Conservation (phyloP, 2,329 filamentous ascomycete genomes). For the Colletotrichum tofieldiae region DNA sequence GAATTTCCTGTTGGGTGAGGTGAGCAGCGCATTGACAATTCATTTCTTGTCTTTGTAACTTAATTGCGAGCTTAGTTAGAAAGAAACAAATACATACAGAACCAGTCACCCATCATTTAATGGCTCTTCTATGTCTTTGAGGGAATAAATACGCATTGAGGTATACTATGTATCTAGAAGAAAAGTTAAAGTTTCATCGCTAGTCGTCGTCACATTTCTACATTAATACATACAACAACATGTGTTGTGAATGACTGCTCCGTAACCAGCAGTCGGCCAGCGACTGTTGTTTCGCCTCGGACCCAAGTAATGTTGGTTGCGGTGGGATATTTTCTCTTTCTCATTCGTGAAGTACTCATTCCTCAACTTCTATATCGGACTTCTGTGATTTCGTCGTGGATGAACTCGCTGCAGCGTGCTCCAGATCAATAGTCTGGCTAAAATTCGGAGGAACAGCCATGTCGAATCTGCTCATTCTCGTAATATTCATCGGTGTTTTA, state of each 20-base stretch:
- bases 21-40: too few species aligned
- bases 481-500: slow-evolving; percentile 16
- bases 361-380: not conserved
- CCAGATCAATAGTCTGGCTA: slow-evolving; percentile 8
- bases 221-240: not conserved
- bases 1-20: too few species aligned
- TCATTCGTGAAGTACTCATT: not conserved
- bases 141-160: too few species aligned
- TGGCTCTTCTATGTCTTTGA: too few species aligned
- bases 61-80: too few species aligned
- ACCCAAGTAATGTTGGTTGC: not conserved
- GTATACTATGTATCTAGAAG: not conserved
- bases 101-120: too few species aligned
- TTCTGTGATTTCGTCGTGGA: slow-evolving; percentile 16
- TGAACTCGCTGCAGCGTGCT: slow-evolving; percentile 16
- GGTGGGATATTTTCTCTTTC: not conserved
- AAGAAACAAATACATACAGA: too few species aligned
- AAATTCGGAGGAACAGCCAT: slow-evolving; percentile 13
- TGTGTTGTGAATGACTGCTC: too few species aligned
- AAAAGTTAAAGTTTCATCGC: not conserved
- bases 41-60: too few species aligned
- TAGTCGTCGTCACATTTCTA: not conserved
- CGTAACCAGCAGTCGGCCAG: not conserved
- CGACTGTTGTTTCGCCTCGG: too few species aligned
- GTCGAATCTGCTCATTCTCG: slow-evolving; percentile 21